Base-by-base conservation (phyloP, 441 rosid species). In the Eutrema salsugineum region DNA sequence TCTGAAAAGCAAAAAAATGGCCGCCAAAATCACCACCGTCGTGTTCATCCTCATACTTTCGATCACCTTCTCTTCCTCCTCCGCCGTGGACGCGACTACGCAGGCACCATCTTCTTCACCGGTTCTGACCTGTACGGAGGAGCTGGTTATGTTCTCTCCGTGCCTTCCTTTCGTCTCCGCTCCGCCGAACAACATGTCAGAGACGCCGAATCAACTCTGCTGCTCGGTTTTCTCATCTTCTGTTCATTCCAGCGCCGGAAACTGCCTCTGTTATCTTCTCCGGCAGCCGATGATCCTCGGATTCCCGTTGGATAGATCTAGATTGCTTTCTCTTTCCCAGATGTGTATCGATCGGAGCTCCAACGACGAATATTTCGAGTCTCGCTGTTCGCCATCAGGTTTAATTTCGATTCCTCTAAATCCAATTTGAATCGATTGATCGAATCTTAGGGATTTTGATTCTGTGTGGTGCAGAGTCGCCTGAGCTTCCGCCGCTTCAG, bases 231-330 rank as follows among this genome's bases (percentile, higher is more conserved):
- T 84, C 75, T 58, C 82, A 22, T 71, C 80, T 0, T 74, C 80
- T 14, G 65, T 87, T 66, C 57, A 56, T n/a, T 71, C 90, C 17
- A 59, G 58, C 38, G 59, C 72, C 48, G 79, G 84, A 24, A 70
- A 63, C 78, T 94, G 94, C 73, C 83, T 85, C 85, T 89, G 91
- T 61, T 87, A 87, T 85, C 86, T 88, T n/a, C 64, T 86, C 73
- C 84, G 65, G 55, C 80, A 85, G 76, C 91, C 96, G 58, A 65
- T 56, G 62, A 80, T 89, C 76, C 84, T 91, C 46, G 93, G 97
- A 33, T 94, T 94, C 80, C 91, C 93, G n/a, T 68, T 91, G 77
- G 87, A 91, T 76, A 28, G 71, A 72, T 75, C 91, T 30, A 78
- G 87, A 75, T 49, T 90, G 49, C 40, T 69, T 73, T 86, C 91